These are phyloP conservation scores for Nigrospora osmanthi DNA, from an alignment of 2,329 filamentous ascomycete species.

Conservation along the genomic window DNA sequence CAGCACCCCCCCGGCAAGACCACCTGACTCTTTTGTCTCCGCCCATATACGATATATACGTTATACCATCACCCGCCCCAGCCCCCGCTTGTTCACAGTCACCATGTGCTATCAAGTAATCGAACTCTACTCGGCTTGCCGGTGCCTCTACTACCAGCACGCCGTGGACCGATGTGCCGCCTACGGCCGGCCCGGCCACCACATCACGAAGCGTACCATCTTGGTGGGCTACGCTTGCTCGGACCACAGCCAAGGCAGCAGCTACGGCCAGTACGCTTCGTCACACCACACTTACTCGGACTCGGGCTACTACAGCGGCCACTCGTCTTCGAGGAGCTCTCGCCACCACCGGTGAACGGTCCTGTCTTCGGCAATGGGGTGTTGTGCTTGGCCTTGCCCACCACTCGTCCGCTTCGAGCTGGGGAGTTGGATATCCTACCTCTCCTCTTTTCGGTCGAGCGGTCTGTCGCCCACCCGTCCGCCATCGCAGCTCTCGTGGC, in stretches of 20 bases:
- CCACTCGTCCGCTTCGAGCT: conserved; percentile 35
- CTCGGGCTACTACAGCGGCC: conserved; percentile 45
- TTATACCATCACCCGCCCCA: conserved; percentile 3
- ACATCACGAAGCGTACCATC: conserved; percentile 66
- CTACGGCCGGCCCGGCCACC: conserved; percentile 67
- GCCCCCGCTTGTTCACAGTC: conserved; percentile 11
- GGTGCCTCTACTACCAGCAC: conserved; percentile 83
- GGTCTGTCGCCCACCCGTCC: conserved; percentile 23
- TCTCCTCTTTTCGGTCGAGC: conserved; percentile 36
- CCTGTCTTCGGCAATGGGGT: conserved; percentile 42
- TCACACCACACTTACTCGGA: conserved; percentile 40
- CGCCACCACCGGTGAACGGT: conserved; percentile 40
- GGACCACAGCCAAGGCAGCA: conserved; percentile 35
- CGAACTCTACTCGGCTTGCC: conserved; percentile 80
- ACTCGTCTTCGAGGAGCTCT: conserved; percentile 36
- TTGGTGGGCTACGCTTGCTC: conserved; percentile 76
- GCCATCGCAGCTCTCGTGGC: conserved; percentile 40
- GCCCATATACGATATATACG: conserved; percentile 1
- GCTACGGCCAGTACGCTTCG: conserved; percentile 29
- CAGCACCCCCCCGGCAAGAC: background rate
- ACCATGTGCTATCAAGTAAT: conserved; percentile 82
- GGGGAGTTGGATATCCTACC: conserved; percentile 37
- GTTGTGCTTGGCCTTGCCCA: conserved; percentile 30
- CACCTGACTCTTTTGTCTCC: background rate
- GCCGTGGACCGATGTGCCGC: conserved; percentile 74